Evolutionary conservation across 805 yeast species (phyloP).

Genomic region (Cyberlindnera saturnus): DNA sequence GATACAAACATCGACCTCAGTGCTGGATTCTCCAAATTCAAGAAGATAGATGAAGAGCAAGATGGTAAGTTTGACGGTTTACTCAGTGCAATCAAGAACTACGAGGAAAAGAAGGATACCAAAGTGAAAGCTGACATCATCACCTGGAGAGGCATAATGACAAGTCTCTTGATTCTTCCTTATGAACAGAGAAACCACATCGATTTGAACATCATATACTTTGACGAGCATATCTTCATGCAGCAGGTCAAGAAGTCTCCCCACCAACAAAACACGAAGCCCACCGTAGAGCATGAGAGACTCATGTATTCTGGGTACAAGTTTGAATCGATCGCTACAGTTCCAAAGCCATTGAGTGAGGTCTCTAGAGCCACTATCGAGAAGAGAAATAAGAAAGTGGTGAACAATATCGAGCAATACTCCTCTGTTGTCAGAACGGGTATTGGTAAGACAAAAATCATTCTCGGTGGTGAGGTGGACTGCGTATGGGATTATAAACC

Average conservation of each 20-base stretch:
- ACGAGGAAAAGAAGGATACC: conserved; percentile 42
- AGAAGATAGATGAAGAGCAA: conserved; percentile 46
- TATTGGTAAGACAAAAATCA: conserved; percentile 61
- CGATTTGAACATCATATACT: conserved; percentile 56
- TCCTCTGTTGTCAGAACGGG: conserved; percentile 80
- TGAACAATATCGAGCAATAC: conserved; percentile 72
- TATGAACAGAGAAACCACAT: conserved; percentile 51
- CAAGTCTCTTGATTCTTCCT: conserved; percentile 63
- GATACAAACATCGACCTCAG: conserved; percentile 57
- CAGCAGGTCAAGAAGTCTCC: conserved; percentile 30
- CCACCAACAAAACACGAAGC: conserved; percentile 23
- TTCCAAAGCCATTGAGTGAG: conserved; percentile 70
- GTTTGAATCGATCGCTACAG: conserved; percentile 74
- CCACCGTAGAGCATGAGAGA: conserved; percentile 27
- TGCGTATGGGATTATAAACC: conserved; percentile 82
- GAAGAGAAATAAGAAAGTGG: conserved; percentile 49
- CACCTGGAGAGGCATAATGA: conserved; percentile 82
- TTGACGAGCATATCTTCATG: conserved; percentile 71
- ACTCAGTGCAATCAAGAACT: conserved; percentile 44
- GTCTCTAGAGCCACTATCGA: conserved; percentile 65
- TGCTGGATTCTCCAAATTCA: conserved; percentile 58
- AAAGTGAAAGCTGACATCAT: conserved; percentile 60
- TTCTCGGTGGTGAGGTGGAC: conserved; percentile 89
- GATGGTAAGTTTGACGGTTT: conserved; percentile 56
- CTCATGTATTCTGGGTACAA: conserved; percentile 71